Percentiles rank a stretch among this genome's conserved stretches.
These are phyloP conservation scores for Lipomyces sp. DNA, from an alignment of 805 yeast genomes.

Conservation along the genomic window DNA sequence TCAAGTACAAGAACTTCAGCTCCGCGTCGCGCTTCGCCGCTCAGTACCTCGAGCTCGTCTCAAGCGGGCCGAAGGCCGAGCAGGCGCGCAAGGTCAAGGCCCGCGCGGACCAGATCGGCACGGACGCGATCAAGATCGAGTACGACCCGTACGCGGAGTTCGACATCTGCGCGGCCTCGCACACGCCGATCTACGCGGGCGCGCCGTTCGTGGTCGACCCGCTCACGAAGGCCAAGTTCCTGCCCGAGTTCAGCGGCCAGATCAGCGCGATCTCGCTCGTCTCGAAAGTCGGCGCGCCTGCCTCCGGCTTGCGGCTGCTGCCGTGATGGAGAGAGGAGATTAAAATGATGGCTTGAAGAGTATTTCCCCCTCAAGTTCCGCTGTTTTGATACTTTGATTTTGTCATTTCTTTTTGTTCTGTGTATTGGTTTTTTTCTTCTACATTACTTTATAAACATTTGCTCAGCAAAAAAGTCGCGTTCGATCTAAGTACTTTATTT, in stretches of 20 bases:
- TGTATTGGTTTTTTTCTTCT: no score
- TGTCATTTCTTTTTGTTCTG: no score
- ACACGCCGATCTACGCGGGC: conserved; percentile 84
- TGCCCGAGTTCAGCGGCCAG: conserved; percentile 70
- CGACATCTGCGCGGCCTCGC: conserved; percentile 81
- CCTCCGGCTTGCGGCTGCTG: conserved; percentile 71
- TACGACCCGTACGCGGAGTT: conserved; percentile 91
- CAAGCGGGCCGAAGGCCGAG: conserved; percentile 73
- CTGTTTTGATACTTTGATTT: no score
- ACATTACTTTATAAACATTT: no score
- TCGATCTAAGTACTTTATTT: no score
- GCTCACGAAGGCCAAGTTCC: conserved; percentile 85
- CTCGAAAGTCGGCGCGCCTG: conserved; percentile 83
- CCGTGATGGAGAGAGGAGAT: conserved; percentile 23
- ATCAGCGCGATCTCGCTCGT: conserved; percentile 71
- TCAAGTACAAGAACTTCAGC: conserved; percentile 81
- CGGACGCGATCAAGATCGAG: conserved; percentile 85
- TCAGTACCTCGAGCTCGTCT: conserved; percentile 67
- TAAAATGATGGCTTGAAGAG: no score
- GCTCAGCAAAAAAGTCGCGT: no score
- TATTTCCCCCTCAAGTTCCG: no score
- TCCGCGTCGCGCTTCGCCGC: conserved; percentile 87
- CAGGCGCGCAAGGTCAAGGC: conserved; percentile 73
- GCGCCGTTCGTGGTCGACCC: conserved; percentile 69
- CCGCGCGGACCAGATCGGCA: conserved; percentile 73